A percentile compares a stretch with the other conserved stretches of the same genome.
phyloP scores from a whole-genome alignment of 768 basidiomycete genomes.

The Mycena rosella region DNA sequence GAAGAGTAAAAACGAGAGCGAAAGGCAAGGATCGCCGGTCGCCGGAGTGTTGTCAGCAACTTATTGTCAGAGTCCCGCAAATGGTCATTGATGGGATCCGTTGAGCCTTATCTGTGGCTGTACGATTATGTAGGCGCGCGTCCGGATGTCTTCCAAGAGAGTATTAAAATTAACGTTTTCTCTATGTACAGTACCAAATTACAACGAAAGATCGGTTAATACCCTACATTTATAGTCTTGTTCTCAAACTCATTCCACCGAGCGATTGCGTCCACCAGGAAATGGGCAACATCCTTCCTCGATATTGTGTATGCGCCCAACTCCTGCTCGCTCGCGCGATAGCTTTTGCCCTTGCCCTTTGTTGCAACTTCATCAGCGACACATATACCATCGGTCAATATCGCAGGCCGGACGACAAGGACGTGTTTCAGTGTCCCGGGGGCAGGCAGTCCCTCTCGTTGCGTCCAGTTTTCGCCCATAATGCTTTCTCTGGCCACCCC shows the following conservation, averaged over 20 bases:
- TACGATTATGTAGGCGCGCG: too few species aligned
- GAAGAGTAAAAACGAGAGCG: too few species aligned
- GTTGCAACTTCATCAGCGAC: constrained; percentile 3
- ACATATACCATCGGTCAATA: constrained; percentile 67
- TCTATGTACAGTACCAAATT: too few species aligned
- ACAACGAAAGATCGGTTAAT: too few species aligned
- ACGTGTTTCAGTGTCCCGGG: constrained; percentile 52
- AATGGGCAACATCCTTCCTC: constrained; percentile 70
- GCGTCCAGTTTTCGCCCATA: constrained; percentile 49
- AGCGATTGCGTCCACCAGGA: constrained; percentile 57
- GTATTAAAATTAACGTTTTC: too few species aligned
- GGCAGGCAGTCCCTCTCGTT: constrained; percentile 44
- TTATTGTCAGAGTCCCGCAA: too few species aligned
- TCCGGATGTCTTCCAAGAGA: too few species aligned
- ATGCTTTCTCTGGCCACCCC: constrained; percentile 59
- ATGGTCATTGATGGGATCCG: too few species aligned
- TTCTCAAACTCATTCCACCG: constrained; percentile 52
- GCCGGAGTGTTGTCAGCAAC: too few species aligned
- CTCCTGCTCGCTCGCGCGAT: constrained; percentile 49
- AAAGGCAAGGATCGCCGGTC: too few species aligned
- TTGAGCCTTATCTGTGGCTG: too few species aligned
- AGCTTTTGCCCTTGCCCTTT: constrained; percentile 45
- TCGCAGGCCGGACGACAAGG: constrained; percentile 64
- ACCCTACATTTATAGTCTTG: constrained; percentile 38
- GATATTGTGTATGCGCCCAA: constrained; percentile 59